These are phyloP conservation scores for Xylaria longipes DNA, from an alignment of 495 filamentous ascomycete genomes.

Conservation along the genomic window DNA sequence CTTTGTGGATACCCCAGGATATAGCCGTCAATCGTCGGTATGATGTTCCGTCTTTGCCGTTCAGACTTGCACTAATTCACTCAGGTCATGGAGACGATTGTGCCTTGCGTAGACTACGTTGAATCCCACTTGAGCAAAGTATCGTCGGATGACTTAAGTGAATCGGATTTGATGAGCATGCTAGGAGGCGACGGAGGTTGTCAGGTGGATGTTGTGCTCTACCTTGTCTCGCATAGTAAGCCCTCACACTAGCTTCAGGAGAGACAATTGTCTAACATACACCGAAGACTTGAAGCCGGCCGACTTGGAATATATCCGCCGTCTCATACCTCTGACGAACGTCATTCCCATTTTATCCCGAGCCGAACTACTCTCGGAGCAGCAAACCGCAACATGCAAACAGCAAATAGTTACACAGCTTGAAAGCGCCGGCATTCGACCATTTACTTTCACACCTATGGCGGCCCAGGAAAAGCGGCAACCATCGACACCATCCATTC, in stretches of 20 bases:
- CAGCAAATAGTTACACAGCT: constrained; percentile 65
- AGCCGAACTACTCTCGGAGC: constrained; percentile 69
- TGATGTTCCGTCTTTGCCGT: constrained; percentile 32
- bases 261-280: constrained; percentile 31
- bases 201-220: constrained; percentile 89
- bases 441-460: constrained; percentile 68
- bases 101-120: constrained; percentile 71
- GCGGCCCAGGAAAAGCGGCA: constrained; percentile 19
- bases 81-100: constrained; percentile 68
- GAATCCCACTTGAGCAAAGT: constrained; percentile 73
- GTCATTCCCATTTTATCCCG: constrained; percentile 85
- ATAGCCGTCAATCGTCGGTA: constrained; percentile 65
- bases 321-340: constrained; percentile 79
- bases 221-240: constrained; percentile 65
- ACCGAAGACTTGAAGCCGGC: constrained; percentile 68
- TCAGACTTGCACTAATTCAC: constrained; percentile 15
- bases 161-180: constrained; percentile 78
- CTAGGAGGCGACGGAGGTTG: constrained; percentile 85
- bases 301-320: constrained; percentile 79
- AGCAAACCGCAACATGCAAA: constrained; percentile 68
- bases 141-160: constrained; percentile 63
- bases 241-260: background rate
- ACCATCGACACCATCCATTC: constrained; percentile 43
- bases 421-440: constrained; percentile 63
- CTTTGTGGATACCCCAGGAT: constrained; percentile 92